Evolutionary conservation across 495 filamentous ascomycete species (phyloP), one percentile per base, ranked within the genome.

Genomic region (Daldinia caldariorum): DNA sequence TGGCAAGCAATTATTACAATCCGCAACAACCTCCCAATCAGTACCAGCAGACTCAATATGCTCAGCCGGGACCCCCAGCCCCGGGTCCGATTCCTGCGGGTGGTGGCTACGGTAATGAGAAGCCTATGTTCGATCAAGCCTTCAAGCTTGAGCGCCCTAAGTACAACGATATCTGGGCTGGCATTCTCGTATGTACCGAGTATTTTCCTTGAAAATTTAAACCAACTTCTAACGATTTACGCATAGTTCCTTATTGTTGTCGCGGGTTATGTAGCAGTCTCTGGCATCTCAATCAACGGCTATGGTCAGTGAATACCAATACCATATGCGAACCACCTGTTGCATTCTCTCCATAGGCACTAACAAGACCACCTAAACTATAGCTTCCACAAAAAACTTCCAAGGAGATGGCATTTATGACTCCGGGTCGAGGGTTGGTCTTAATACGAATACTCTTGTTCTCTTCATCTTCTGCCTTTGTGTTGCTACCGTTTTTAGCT

Each of bases 101-200:
- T 32, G 67, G 70, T 32, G 69, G 66, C 20, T 70, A 69, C 7
- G 63, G 53, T 26, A 72, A 60, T 32, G 79, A 83, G 57, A 85
- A 92, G 73, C 82, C 82, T 12, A 85, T 81, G 14, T 97, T 94
- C 71, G 89, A 94, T 14, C 85, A 97, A 73, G 86, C 87, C 0
- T 97, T 97, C 80, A 88, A 87, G 77, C 74, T 97, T 39, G 86
- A 92, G 61, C 88, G 88, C 62, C 94, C 94, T 12, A 96, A 95
- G 74, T 97, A 84, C 77, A 91, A 97, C 72, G 94, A 97, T 73
- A 58, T 93, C 6, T 97, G 93, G 94, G 93, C 93, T 4, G 92
- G 89, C 16, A 79, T 96, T 53, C 79, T 97, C 72, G 87, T 91
- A 77, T 13, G 83, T 82, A 50, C n/a, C n/a, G n/a, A n/a, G 34